Conservation (phyloP, 192 early-diverging fungal species). For the Dissophora globulifera region DNA sequence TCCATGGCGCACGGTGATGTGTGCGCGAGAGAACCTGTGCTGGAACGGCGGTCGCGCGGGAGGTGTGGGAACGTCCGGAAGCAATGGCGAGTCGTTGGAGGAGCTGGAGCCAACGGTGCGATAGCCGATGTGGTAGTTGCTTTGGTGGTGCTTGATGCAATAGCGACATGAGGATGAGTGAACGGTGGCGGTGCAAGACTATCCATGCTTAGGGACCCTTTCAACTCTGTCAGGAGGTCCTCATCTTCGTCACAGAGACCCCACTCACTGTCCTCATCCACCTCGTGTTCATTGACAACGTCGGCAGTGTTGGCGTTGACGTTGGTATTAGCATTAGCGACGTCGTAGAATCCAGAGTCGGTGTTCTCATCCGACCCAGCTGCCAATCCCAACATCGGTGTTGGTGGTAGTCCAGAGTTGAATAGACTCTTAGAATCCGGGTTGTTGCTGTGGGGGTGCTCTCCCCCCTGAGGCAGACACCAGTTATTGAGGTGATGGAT, state of each 20-base stretch:
- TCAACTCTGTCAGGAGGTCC: slow-evolving; percentile 1
- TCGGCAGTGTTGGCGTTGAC: neutral
- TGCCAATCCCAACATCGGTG: neutral
- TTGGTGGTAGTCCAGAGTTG: slow-evolving; percentile 5
- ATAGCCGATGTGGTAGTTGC: neutral
- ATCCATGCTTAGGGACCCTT: neutral
- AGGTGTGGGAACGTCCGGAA: slow-evolving; percentile 4
- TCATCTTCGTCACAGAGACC: slow-evolving; percentile 48
- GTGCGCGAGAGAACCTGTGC: slow-evolving; percentile 40
- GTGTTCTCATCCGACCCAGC: slow-evolving; percentile 19
- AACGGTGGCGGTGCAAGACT: slow-evolving; percentile 2
- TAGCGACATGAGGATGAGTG: too few relatives aligned
- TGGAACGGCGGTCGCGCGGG: slow-evolving; percentile 35
- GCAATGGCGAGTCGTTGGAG: too few relatives aligned
- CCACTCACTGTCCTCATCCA: slow-evolving; percentile 52
- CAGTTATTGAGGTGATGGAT: slow-evolving; percentile 35
- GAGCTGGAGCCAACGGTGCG: too few relatives aligned
- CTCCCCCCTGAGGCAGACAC: slow-evolving; percentile 21
- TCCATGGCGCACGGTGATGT: slow-evolving; percentile 40
- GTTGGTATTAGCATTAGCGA: slow-evolving; percentile 1
- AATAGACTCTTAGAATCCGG: slow-evolving; percentile 12
- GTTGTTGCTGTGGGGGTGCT: neutral
- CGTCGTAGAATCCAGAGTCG: slow-evolving; percentile 34
- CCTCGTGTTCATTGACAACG: slow-evolving; percentile 18
- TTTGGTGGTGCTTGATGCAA: neutral